A percentile compares a stretch with the other conserved stretches of the same genome.
phyloP scores from a whole-genome alignment of 176 grass and related monocot species.

The Thinopyrum elongatum region DNA sequence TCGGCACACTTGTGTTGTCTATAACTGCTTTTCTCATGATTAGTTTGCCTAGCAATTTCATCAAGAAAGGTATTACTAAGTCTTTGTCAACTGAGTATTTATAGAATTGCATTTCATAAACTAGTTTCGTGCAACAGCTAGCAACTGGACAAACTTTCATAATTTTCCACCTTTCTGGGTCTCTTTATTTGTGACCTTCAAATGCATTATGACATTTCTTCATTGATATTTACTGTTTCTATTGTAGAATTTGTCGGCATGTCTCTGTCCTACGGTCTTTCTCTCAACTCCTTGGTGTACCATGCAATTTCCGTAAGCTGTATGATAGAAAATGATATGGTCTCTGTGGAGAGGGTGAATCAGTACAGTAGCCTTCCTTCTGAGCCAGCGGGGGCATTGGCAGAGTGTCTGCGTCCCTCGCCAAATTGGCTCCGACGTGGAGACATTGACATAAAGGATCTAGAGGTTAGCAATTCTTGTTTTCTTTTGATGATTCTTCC shows the following conservation, averaged over 20 bases:
- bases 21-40: slow-evolving; percentile 87
- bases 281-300: slow-evolving; percentile 76
- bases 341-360: slow-evolving; percentile 80
- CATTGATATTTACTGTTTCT: neutral
- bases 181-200: neutral
- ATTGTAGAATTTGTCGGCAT: slow-evolving; percentile 84
- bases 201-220: neutral
- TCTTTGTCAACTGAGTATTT: neutral
- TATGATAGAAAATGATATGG: slow-evolving; percentile 81
- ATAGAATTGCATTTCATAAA: neutral
- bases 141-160: neutral
- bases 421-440: slow-evolving; percentile 69
- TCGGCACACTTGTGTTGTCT: slow-evolving; percentile 74
- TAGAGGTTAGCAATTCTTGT: slow-evolving; percentile 45
- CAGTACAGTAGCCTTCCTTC: slow-evolving; percentile 79
- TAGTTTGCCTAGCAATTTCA: slow-evolving; percentile 69
- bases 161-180: neutral
- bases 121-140: neutral
- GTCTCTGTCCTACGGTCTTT: slow-evolving; percentile 86
- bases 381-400: slow-evolving; percentile 67
- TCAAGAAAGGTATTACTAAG: slow-evolving; percentile 68
- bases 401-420: slow-evolving; percentile 40
- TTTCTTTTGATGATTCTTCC: neutral
- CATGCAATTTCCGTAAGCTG: slow-evolving; percentile 67
- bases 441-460: slow-evolving; percentile 61